Conservation (phyloP, 495 filamentous ascomycete species). For the Poronia punctata region DNA sequence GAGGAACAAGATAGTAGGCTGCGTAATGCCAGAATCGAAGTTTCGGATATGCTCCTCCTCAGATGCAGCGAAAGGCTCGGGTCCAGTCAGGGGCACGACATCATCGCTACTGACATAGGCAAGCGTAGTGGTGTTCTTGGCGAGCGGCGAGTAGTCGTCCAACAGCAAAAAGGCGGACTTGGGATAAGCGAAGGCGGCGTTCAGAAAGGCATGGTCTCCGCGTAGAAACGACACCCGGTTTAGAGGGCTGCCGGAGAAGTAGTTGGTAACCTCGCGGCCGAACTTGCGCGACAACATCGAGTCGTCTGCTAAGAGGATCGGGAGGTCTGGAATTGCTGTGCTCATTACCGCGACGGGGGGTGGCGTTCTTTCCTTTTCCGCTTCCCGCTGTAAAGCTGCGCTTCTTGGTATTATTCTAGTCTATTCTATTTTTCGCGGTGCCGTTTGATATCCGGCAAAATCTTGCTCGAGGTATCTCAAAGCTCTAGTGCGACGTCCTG, state of each 20-base stretch:
- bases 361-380: too few species aligned
- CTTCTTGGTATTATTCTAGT: too few species aligned
- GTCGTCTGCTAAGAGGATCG: constrained; percentile 53
- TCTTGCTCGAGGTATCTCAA: constrained; percentile 1
- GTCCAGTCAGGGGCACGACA: constrained; percentile 61
- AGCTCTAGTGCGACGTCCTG: too few species aligned
- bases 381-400: too few species aligned
- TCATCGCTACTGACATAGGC: constrained; percentile 57
- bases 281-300: constrained; percentile 83
- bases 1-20: constrained; percentile 72
- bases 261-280: constrained; percentile 86
- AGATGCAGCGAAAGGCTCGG: constrained; percentile 59
- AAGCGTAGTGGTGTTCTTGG: constrained; percentile 47
- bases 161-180: constrained; percentile 67
- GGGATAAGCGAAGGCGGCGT: constrained; percentile 64
- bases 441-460: too few species aligned
- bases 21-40: constrained; percentile 62
- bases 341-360: constrained; percentile 19
- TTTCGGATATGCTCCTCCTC: constrained; percentile 66
- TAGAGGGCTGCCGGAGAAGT: constrained; percentile 72
- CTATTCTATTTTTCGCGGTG: too few species aligned
- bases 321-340: constrained; percentile 33
- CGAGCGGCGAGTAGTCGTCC: constrained; percentile 70
- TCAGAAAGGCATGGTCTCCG: constrained; percentile 69
- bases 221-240: constrained; percentile 78